Conservation (phyloP, 179 eudicot genomes). For the Amaranthus tricolor region DNA sequence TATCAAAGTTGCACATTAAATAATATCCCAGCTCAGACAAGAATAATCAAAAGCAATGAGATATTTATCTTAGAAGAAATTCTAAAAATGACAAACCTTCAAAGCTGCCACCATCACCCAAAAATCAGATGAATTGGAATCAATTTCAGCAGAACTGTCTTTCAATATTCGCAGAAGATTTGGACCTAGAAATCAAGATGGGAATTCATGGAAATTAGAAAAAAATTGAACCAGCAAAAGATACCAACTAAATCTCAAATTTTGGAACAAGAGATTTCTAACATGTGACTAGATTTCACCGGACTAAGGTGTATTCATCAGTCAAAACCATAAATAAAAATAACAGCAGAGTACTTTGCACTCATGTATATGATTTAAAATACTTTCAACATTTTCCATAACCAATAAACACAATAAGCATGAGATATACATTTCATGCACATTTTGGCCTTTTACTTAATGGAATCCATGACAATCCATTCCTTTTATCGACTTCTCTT, state of each 20-base stretch:
- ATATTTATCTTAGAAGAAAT: not conserved
- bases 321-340: not conserved
- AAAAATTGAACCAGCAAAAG: not conserved
- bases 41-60: constrained; percentile 4
- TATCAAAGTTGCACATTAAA: not conserved
- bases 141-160: constrained; percentile 74
- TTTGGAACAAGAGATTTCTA: not conserved
- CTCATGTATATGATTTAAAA: too few species aligned
- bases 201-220: not conserved
- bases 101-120: constrained; percentile 98
- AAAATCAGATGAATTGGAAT: constrained; percentile 70
- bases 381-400: too few species aligned
- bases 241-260: not conserved
- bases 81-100: constrained; percentile 50
- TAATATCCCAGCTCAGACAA: not conserved
- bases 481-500: too few species aligned
- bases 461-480: too few species aligned
- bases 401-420: too few species aligned
- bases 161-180: constrained; percentile 54
- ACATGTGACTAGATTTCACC: not conserved
- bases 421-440: too few species aligned
- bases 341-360: too few species aligned
- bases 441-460: too few species aligned
- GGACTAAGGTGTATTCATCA: not conserved
- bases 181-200: constrained; percentile 46